Base-by-base conservation (phyloP, 495 filamentous ascomycete genomes). In the Parathielavia hyrcaniae region DNA sequence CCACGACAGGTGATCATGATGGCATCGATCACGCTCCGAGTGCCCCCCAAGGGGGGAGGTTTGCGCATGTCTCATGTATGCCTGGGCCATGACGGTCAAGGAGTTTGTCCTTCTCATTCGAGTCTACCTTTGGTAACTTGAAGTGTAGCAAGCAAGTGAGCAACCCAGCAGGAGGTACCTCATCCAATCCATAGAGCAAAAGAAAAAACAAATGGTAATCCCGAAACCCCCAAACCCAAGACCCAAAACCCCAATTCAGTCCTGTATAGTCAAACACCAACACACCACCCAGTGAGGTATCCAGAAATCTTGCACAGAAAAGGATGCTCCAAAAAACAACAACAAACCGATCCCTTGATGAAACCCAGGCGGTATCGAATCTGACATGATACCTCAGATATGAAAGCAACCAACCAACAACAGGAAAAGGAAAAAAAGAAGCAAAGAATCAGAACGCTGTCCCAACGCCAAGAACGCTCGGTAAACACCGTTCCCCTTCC, bases 221-320 rank as follows among this genome's bases (percentile, higher is more conserved):
- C 40, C 16, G 11, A 43, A 43, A 16, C 3, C 3, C 32, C 47
- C n/a, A 50, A 49, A 32, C 45, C 26, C 26, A 50, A 13, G 9
- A 50, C 19, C 13, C 38, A 40, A 12, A 40, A 12, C 0, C 32
- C 47, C 47, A 51, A 39, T 16, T 36, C 34, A 6, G 6, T 16
- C 30, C 11, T 38, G 34, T 51, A 51, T 38, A 38, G 49, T 51
- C 38, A 20, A 51, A 51, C 49, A 51, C 49, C 49, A 23, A 19
- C 49, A 51, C 7, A 48, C 34, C 19, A n/a, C n/a, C n/a, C n/a
- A n/a, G 17, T n/a, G 38, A 39, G 17, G 49, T 22, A 39, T 49
- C 47, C 47, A n/a, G 26, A 26, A 34, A 43, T 43, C 16, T 17
- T 43, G 4, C 3, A 30, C 26, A 30, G 6, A 30, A 30, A 6